Base-by-base conservation (phyloP, 208 protist genomes). In the Angomonas ambiguus region DNA sequence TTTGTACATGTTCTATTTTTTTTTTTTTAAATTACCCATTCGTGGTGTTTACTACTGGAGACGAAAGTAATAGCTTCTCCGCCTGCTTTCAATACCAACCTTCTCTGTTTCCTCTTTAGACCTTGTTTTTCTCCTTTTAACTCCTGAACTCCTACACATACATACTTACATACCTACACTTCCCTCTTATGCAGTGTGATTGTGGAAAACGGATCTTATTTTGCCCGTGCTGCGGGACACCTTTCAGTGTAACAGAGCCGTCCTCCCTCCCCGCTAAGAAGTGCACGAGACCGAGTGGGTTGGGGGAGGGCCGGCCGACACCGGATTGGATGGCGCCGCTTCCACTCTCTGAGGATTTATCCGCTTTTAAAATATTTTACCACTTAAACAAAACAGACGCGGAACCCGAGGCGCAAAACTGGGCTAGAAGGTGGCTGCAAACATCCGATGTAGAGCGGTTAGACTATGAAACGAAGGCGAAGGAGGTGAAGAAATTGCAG, bases 291-390 rank as follows among this genome's bases (percentile, higher is more conserved):
- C 4, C 3, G 8, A 24, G 20, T 5, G 16, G 20, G 18, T 5
- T 5, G 8, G 18, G 18, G 18, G 45, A 13, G 18, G 24, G 45
- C 8, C 24, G 18, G 24, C 13, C 18, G 5, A 5, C 5, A 24
- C 45, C 16, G 20, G 18, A 27, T 20, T 53, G 45, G 45, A 20
- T 20, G 8, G 16, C 13, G 20, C 5, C 13, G 3, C 24, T 53
- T 27, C 45, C 45, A 4, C 3, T 13, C 35, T 18, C 18, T 8
- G 45, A n/a, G 3, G 45, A 53, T 5, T 20, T 53, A 5, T 22
- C 45, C 45, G 45, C 18, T 53, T 53, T 53, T 53, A 8, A 53
- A 53, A 53, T 53, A 22, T 53, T 53, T n/a, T 13, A 27, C 20
- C 45, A 53, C 16, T n/a, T 53, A 3, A 53, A 53, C 16, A 24